Base-by-base conservation (phyloP, 805 yeast genomes). In the Wickerhamiella domercqiae region DNA sequence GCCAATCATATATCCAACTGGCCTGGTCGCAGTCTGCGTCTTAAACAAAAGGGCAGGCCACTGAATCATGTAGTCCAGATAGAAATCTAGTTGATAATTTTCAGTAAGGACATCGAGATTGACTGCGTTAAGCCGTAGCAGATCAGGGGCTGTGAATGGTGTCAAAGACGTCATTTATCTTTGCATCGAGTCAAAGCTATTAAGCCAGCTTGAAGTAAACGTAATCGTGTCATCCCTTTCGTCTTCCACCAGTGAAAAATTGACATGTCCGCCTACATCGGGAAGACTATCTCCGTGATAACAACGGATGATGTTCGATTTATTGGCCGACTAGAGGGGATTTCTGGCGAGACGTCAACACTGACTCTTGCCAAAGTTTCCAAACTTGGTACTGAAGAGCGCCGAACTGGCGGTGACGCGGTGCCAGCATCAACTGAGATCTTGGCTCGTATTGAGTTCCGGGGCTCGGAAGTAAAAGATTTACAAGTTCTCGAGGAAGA, bases 11-110 rank as follows among this genome's bases (percentile, higher is more conserved):
- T 57, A 56, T 5, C 67, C 64, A 0, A 63, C 57, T 11, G 62
- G 51, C 15, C 32, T 18, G 17, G 22, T 38, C 44, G 70, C 75
- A 26, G 45, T 39, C 2, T 60, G 61, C 7, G 86, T 71, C 53
- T 83, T 78, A 69, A 84, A 87, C 57, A 84, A 78, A 33, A 90
- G 61, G 24, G 83, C 68, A 5, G 98, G 97, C 95, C 96, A 86
- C 37, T 71, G 66, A 6, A 74, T 67, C 38, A 90, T 62, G 51
- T 90, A 90, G 47, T 82, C 82, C 14, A 80, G 67, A 53, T 90
- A 90, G 54, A 84, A 90, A 34, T 73, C 76, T 5, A 80, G 56
- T 32, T 84, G 77, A 61, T 81, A 90, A 60, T 87, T 90, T 51
- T 90, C 98, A 0, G 98, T 90, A 37, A 90, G 66, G 1, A 79